phyloP scores from a whole-genome alignment of 306 rosid genomes.

The Lablab purpureus region DNA sequence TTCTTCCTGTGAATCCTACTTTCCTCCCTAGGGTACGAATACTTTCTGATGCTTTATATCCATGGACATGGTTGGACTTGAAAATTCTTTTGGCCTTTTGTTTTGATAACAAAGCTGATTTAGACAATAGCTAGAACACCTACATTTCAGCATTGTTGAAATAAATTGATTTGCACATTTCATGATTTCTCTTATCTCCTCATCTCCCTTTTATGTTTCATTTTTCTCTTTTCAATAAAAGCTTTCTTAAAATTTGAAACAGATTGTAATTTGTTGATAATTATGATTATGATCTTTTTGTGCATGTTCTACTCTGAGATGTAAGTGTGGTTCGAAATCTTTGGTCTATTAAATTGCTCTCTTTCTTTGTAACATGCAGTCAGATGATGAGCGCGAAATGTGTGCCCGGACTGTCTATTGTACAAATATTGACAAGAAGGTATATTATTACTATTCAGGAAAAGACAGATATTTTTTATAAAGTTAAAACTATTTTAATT shows the following conservation, averaged over 20 bases:
- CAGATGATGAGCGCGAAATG: constrained; percentile 98
- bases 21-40: constrained; percentile 90
- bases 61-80: constrained; percentile 15
- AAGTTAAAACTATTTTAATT: neutral
- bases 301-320: neutral
- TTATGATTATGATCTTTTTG: constrained; percentile 12
- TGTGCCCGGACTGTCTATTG: constrained; percentile 94
- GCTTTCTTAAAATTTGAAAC: neutral
- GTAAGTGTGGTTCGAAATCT: constrained; percentile 19
- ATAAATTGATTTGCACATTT: constrained; percentile 15
- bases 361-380: constrained; percentile 61
- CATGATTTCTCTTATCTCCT: neutral
- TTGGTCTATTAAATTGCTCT: constrained; percentile 9
- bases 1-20: constrained; percentile 97
- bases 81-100: constrained; percentile 1
- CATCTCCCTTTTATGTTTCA: neutral
- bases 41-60: constrained; percentile 26
- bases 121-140: neutral
- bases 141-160: neutral
- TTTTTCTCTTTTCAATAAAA: constrained; percentile 8
- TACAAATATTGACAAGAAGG: constrained; percentile 98
- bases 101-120: neutral
- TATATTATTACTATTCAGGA: constrained; percentile 35
- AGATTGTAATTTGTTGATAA: neutral
- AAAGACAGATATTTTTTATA: constrained; percentile 11